Percentiles rank a stretch among this genome's conserved stretches.
Evolutionary conservation across 2,329 filamentous ascomycete species (phyloP).

Genomic region (Aspergillus sp.): DNA sequence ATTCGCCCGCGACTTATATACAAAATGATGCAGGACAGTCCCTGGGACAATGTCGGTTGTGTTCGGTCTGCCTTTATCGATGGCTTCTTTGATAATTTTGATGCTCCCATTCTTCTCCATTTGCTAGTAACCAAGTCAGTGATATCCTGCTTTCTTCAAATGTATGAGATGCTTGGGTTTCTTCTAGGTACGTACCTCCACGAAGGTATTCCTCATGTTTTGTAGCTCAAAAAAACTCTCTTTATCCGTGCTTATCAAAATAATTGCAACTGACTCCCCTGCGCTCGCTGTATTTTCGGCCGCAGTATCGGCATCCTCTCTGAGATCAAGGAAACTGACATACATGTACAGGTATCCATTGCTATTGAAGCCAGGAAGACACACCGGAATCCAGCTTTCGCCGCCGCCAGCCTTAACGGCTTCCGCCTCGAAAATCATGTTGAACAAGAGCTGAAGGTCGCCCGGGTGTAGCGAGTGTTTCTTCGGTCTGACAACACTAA

Average conservation of each 20-base stretch:
- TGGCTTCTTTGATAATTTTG: constrained; percentile 69
- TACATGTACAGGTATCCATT: constrained; percentile 98
- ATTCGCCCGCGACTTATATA: constrained; percentile 92
- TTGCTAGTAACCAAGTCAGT: constrained; percentile 49
- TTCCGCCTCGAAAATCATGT: constrained; percentile 97
- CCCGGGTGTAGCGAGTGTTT: constrained; percentile 94
- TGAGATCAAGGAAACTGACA: constrained; percentile 83
- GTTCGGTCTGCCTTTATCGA: constrained; percentile 67
- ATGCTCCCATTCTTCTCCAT: constrained; percentile 75
- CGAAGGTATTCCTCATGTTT: constrained; percentile 63
- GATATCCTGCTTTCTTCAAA: constrained; percentile 24
- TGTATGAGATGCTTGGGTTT: background rate
- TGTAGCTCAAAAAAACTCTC: constrained; percentile 91
- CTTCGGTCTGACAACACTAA: constrained; percentile 91
- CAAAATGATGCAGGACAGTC: constrained; percentile 80
- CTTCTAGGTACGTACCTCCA: constrained; percentile 46
- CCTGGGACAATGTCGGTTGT: constrained; percentile 76
- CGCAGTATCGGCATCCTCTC: constrained; percentile 47
- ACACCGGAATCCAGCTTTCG: constrained; percentile 96
- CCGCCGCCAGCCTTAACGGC: constrained; percentile 89
- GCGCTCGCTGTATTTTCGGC: constrained; percentile 44
- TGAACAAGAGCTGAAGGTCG: constrained; percentile 95
- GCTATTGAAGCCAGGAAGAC: constrained; percentile 95
- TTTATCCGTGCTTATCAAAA: constrained; percentile 88
- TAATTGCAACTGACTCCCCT: constrained; percentile 79